Evolutionary conservation across 139 green algal genomes (phyloP).

Genomic region (Chlorella sorokiniana): DNA sequence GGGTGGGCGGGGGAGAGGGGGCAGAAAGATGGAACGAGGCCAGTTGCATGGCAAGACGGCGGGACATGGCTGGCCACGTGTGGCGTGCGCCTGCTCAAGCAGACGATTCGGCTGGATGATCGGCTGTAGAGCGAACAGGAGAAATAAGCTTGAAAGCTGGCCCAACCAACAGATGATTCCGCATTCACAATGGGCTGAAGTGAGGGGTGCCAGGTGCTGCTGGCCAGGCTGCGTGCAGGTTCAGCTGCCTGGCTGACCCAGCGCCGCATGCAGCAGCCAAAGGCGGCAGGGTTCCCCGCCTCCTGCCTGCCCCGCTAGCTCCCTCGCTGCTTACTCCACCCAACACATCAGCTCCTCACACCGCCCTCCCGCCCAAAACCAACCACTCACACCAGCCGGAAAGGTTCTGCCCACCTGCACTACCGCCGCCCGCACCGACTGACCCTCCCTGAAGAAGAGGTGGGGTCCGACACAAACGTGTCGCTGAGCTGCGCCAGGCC

Average conservation of each 20-base stretch:
- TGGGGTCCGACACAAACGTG: constrained; percentile 74
- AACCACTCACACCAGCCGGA: background rate
- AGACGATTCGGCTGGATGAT: background rate
- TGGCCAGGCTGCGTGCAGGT: background rate
- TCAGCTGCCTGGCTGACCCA: background rate
- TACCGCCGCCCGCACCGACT: constrained; percentile 74
- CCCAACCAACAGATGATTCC: too few species aligned
- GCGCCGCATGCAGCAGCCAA: background rate
- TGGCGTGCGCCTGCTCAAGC: background rate
- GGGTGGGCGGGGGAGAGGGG: background rate
- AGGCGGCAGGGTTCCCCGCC: background rate
- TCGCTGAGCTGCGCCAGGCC: constrained; percentile 82
- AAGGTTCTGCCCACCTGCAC: constrained; percentile 16
- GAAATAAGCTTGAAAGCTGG: too few species aligned
- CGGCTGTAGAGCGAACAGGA: background rate
- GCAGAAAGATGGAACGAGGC: background rate
- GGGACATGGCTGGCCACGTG: background rate
- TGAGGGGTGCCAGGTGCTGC: background rate
- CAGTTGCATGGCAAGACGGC: background rate
- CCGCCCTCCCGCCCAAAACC: too few species aligned
- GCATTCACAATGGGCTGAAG: background rate
- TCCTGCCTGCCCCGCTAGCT: background rate
- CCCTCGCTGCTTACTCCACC: background rate
- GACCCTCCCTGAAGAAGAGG: constrained; percentile 64
- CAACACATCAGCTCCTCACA: too few species aligned